Base-by-base conservation (phyloP, 2,329 filamentous ascomycete genomes). In the Sporothrix brunneoviolacea region DNA sequence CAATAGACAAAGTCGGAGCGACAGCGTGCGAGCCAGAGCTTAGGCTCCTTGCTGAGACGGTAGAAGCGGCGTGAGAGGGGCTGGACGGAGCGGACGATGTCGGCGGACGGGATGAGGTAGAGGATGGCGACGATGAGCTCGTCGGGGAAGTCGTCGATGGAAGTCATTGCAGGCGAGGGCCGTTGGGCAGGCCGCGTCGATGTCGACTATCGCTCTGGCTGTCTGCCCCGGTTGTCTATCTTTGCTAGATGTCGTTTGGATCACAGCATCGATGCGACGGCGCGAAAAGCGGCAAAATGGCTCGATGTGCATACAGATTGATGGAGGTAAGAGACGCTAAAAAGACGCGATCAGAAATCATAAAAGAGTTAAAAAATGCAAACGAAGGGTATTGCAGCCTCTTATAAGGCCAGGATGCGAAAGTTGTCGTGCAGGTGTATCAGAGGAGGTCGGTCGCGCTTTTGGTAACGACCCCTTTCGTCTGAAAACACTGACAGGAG, bases 101-200 rank as follows among this genome's bases (percentile, higher is more conserved):
- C 75, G 51, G 73, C 72, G 57, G 76, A 84, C 61, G 67, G 80
- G 62, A 69, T 64, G 62, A 82, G 82, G 55, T 76, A 74, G 57
- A 96, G 75, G 57, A 97, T 86, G 48, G 83, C 77, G 63, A 88
- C 82, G 60, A 97, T 75, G 55, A 97, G 79, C 71, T 98, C 93
- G 66, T 91, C 86, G 36, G 91, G 91, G 32, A 93, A 72, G 48
- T 63, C 58, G 35, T 70, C 64, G 50, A 79, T 60, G 33, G 67
- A 66, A 10, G 62, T 42, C 64, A 66, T 67, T 45, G 54, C 30
- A 8, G 32, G 41, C 7, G 39, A 39, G 21, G 24, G 35, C 24
- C 33, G 19, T 27, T 24, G 22, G 18, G 9, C 9, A 8, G 43
- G 32, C 42, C 42, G 21, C 16, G 32, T 45, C 42, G 30, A n/a